Conservation (phyloP, 345 rosid genomes). For the Syzygium aqueum region DNA sequence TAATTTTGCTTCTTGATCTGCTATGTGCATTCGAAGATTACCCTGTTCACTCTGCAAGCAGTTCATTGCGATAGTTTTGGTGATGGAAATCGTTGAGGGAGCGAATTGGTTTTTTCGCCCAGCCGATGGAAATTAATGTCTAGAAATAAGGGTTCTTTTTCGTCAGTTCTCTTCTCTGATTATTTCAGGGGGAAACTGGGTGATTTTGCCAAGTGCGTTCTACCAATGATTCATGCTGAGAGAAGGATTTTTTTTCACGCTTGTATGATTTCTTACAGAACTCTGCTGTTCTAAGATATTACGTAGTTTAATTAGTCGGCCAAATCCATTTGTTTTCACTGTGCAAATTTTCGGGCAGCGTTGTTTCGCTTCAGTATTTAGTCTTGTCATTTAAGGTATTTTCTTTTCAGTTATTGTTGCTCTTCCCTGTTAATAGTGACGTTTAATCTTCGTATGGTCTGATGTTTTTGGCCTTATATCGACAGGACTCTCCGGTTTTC, state of each 20-base stretch:
- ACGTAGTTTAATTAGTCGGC: background rate
- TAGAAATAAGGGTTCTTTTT: background rate
- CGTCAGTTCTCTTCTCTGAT: background rate
- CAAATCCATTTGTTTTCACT: background rate
- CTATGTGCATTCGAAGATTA: background rate
- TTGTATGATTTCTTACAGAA: background rate
- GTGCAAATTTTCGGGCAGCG: background rate
- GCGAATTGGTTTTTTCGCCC: background rate
- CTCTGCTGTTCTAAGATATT: background rate
- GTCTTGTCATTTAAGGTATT: background rate
- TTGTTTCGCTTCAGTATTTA: background rate
- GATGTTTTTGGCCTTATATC: background rate
- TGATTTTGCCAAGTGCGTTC: background rate
- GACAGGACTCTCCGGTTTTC: slow-evolving; percentile 89
- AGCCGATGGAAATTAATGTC: background rate
- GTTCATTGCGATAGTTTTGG: background rate
- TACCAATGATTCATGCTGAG: background rate
- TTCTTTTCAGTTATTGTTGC: background rate
- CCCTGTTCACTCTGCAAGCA: background rate
- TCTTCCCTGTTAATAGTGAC: background rate
- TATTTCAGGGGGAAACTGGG: background rate
- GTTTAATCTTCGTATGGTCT: background rate
- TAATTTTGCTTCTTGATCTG: background rate
- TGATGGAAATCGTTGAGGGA: background rate
- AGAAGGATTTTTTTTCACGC: background rate